Evolutionary conservation across 2,329 filamentous ascomycete species (phyloP).

Genomic region (Phialophora expanda): DNA sequence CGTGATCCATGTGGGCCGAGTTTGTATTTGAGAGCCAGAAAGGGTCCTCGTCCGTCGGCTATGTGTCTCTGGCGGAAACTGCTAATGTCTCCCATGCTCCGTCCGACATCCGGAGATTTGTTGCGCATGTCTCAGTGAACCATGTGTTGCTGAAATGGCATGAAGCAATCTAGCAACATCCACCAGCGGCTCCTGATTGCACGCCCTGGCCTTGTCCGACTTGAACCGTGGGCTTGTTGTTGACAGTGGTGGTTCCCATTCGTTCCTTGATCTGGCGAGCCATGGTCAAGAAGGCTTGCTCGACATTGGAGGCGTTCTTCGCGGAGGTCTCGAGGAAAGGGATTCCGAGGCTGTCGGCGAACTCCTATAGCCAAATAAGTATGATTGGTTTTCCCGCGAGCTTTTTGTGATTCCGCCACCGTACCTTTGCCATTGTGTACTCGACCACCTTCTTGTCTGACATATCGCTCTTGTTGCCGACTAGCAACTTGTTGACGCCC

Average conservation of each 20-base stretch:
- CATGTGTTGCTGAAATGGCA: slow-evolving; percentile 4
- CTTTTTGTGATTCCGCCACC: slow-evolving; percentile 40
- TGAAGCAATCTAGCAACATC: slow-evolving; percentile 77
- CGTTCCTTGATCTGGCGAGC: slow-evolving; percentile 99
- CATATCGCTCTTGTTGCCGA: slow-evolving; percentile 99
- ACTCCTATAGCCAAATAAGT: slow-evolving; percentile 68
- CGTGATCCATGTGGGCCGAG: slow-evolving; percentile 21
- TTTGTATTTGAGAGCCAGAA: slow-evolving; percentile 11
- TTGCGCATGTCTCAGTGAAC: slow-evolving; percentile 20
- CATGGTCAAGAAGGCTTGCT: slow-evolving; percentile 99
- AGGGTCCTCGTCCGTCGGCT: slow-evolving; percentile 6
- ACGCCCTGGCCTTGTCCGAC: slow-evolving; percentile 95
- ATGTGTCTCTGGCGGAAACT: slow-evolving; percentile 17
- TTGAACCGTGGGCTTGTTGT: slow-evolving; percentile 98
- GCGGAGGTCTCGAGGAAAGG: slow-evolving; percentile 99
- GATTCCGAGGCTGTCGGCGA: slow-evolving; percentile 97
- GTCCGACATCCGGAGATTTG: slow-evolving; percentile 18
- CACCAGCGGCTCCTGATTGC: slow-evolving; percentile 79
- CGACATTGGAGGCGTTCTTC: slow-evolving; percentile 99
- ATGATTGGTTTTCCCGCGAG: slow-evolving; percentile 4
- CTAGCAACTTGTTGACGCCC: slow-evolving; percentile 98
- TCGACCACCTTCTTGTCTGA: slow-evolving; percentile 99
- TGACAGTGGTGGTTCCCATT: slow-evolving; percentile 94
- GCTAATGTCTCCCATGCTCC: slow-evolving; percentile 17
- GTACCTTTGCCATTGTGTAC: slow-evolving; percentile 98